Conservation (phyloP, 2,329 filamentous ascomycete genomes). For the Ascochyta lentis region DNA sequence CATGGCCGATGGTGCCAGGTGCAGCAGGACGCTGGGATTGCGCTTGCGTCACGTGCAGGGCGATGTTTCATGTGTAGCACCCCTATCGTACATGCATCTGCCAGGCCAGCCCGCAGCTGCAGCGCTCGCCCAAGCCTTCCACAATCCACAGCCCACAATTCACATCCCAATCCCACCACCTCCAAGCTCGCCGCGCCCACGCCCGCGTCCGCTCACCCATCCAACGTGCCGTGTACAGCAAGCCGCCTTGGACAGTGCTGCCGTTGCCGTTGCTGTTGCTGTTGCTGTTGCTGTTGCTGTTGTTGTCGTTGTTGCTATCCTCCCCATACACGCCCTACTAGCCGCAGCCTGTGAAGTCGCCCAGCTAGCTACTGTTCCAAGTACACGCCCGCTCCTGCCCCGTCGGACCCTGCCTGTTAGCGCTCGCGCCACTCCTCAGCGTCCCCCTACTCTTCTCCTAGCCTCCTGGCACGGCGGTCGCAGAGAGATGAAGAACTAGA, state of each 20-base stretch:
- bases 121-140: conserved; percentile 4
- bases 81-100: conserved; percentile 32
- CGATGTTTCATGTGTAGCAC: conserved; percentile 14
- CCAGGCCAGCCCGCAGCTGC: conserved; percentile 17
- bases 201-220: background rate
- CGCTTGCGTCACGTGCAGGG: conserved; percentile 22
- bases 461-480: conserved; percentile 12
- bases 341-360: background rate
- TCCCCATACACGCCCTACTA: background rate
- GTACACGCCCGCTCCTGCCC: conserved; percentile 20
- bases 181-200: background rate
- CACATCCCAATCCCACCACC: background rate
- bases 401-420: conserved; percentile 19
- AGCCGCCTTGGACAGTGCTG: too few relatives aligned
- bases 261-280: too few relatives aligned
- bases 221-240: too few relatives aligned
- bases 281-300: too few relatives aligned
- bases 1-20: too few relatives aligned
- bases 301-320: too few relatives aligned
- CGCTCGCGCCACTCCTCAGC: conserved; percentile 19
- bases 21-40: background rate
- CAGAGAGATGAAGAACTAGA: conserved; percentile 38
- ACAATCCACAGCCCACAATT: background rate
- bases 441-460: conserved; percentile 9
- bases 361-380: conserved; percentile 8